Percentiles rank a stretch among this genome's conserved stretches.
Conservation (phyloP, 108 stramenopile species). For the Cyclotella cryptica region DNA sequence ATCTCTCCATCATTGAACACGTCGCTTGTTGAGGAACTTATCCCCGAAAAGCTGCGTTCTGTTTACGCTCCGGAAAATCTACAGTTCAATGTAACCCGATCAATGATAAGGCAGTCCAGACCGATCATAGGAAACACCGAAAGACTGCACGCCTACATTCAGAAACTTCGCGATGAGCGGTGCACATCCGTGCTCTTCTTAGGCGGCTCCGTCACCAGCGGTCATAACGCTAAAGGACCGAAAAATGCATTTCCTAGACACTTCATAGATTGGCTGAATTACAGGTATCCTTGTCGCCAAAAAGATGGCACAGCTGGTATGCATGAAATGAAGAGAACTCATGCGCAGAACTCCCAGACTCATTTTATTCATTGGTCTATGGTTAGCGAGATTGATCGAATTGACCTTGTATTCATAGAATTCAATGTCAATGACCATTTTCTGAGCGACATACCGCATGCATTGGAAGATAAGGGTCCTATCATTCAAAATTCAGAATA, state of each 20-base stretch:
- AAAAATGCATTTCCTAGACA: conserved; percentile 32
- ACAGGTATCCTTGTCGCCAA: conserved; percentile 20
- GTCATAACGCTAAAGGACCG: conserved; percentile 32
- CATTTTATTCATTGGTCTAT: conserved; percentile 34
- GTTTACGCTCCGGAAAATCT: conserved; percentile 21
- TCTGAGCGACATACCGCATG: conserved; percentile 32
- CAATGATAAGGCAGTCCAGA: conserved; percentile 41
- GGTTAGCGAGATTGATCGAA: conserved; percentile 17
- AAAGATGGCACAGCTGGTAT: conserved; percentile 16
- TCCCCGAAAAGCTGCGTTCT: conserved; percentile 19
- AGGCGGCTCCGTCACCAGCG: conserved; percentile 43
- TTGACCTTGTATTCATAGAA: conserved; percentile 45
- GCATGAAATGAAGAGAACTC: conserved; percentile 26
- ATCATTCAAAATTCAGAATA: conserved; percentile 16
- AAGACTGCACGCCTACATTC: conserved; percentile 34
- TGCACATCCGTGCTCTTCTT: conserved; percentile 45
- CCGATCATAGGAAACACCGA: conserved; percentile 48
- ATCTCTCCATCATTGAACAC: background rate
- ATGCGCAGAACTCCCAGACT: conserved; percentile 23
- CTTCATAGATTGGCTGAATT: conserved; percentile 51
- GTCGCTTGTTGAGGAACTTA: conserved; percentile 21
- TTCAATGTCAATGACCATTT: conserved; percentile 48
- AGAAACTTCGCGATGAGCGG: conserved; percentile 27
- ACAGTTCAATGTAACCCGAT: conserved; percentile 32
- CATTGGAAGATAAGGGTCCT: conserved; percentile 37